A percentile compares a stretch with the other conserved stretches of the same genome.
phyloP scores from a whole-genome alignment of 805 yeast species.

The Priceomyces haplophilus region DNA sequence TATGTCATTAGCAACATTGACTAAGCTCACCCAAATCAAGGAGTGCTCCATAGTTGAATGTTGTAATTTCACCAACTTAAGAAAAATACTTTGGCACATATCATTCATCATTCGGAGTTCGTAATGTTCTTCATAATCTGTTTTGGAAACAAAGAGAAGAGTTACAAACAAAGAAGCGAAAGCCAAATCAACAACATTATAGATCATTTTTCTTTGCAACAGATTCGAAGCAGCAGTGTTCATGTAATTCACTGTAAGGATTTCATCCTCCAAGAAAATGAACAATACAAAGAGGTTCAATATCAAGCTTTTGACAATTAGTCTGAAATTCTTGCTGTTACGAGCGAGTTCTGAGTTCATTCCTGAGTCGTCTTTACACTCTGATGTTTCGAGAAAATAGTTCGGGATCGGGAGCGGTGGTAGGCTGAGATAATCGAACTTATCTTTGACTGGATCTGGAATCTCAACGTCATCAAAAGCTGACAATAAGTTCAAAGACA shows the following conservation, averaged over 20 bases:
- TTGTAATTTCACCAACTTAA: constrained; percentile 10
- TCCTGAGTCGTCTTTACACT: constrained; percentile 7
- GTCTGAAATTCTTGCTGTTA: constrained; percentile 5
- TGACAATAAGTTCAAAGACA: constrained; percentile 12
- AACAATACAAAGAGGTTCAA: constrained; percentile 10
- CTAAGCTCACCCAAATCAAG: constrained; percentile 25
- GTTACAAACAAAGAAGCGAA: constrained; percentile 16
- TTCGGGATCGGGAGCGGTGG: constrained; percentile 33
- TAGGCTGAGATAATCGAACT: constrained; percentile 16
- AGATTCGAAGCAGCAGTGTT: constrained; percentile 6
- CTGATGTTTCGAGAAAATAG: constrained; percentile 10
- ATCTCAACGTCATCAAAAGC: constrained; percentile 7
- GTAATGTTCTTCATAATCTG: constrained; percentile 3
- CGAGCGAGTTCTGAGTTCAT: constrained; percentile 2
- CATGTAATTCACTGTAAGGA: constrained; percentile 10
- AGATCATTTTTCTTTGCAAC: constrained; percentile 11
- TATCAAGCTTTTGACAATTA: constrained; percentile 7
- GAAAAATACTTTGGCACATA: constrained; percentile 7
- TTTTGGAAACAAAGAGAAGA: constrained; percentile 8
- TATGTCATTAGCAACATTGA: constrained; percentile 28
- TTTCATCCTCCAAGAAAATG: constrained; percentile 14
- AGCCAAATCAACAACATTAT: constrained; percentile 13
- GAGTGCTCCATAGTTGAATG: constrained; percentile 10
- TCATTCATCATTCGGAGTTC: constrained; percentile 2
- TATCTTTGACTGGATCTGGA: constrained; percentile 12